Percentiles rank a stretch among this genome's conserved stretches.
Evolutionary conservation across 108 stramenopile genomes (phyloP).

Genomic region (Pelagomonas calceolata): DNA sequence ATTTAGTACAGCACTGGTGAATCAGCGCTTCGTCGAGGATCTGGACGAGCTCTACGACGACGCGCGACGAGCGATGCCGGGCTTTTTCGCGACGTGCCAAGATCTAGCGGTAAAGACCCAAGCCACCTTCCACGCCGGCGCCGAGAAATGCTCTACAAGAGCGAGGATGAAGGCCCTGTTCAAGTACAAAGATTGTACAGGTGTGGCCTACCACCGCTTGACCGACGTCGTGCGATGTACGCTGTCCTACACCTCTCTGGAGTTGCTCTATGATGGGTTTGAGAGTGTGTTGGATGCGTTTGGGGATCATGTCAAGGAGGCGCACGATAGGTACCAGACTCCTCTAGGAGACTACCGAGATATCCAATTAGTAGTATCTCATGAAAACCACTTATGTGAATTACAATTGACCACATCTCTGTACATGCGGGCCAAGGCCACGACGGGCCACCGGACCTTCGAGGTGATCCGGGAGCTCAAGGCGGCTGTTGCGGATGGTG

Average conservation of each 20-base stretch:
- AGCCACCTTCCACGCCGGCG: neutral
- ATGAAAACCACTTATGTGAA: neutral
- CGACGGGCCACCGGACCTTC: slow-evolving; percentile 4
- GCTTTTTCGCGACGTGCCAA: neutral
- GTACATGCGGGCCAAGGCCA: neutral
- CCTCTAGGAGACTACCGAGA: slow-evolving; percentile 4
- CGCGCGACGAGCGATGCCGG: neutral
- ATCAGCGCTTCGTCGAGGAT: neutral
- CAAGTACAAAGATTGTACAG: neutral
- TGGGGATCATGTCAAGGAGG: neutral
- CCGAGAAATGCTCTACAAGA: neutral
- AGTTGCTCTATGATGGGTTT: neutral
- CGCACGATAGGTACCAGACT: neutral
- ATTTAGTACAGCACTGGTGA: neutral
- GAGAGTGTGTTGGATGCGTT: neutral
- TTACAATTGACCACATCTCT: neutral
- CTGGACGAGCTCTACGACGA: slow-evolving; percentile 5
- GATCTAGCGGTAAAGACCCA: neutral
- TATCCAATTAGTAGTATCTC: neutral
- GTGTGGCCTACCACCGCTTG: neutral
- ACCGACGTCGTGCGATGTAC: slow-evolving; percentile 3
- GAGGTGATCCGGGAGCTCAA: slow-evolving; percentile 1
- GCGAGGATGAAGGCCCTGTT: slow-evolving; percentile 3
- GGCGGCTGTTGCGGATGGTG: slow-evolving; percentile 1
- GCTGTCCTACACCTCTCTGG: neutral